Base-by-base conservation (phyloP, 495 filamentous ascomycete species). In the Polyplosphaeria fusca region DNA sequence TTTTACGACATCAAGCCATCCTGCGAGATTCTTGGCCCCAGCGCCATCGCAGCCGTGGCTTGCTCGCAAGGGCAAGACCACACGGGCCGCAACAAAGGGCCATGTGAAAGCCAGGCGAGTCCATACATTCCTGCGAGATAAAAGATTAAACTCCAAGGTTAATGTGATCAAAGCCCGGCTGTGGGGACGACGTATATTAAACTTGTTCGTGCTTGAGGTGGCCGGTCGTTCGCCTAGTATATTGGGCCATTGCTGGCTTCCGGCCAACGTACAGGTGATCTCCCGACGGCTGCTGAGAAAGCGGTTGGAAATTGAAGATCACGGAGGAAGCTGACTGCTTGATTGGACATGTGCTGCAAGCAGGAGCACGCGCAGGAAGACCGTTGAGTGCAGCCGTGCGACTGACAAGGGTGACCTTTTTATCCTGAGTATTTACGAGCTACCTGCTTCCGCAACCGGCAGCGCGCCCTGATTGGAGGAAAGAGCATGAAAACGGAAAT, bases 401-500 rank as follows among this genome's bases (percentile, higher is more conserved):
- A n/a, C 5, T 27, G 46, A 35, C 45, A 41, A 19, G 54, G 54
- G 25, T 49, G 4, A 19, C 2, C 42, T 35, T 58, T 58, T 58
- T 49, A 43, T 58, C 45, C 45, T 58, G 37, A 30, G 46, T 25
- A 48, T 40, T 49, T 58, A 58, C 44, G 46, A 38, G 32, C 45
- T n/a, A n/a, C n/a, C n/a, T n/a, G 23, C 45, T 58, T 58, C 54
- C 54, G 45, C 43, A 56, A 56, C 1, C 41, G 52, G 52, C 30
- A 56, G 52, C 7, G 7, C 30, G 28, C 42, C 44, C 20, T 40
- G 13, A 39, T 43, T 42, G 13, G 12, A 25, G 28, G 24, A 26
- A 23, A 25, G n/a, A 18, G 16, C 27, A 38, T 35, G 24, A 41
- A 52, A 41, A 24, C 32, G 35, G 32, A 22, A 47, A 47, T 7